Evolutionary conservation across 352 stramenopile species (phyloP).

Genomic region (Nannochloropsis limnetica): DNA sequence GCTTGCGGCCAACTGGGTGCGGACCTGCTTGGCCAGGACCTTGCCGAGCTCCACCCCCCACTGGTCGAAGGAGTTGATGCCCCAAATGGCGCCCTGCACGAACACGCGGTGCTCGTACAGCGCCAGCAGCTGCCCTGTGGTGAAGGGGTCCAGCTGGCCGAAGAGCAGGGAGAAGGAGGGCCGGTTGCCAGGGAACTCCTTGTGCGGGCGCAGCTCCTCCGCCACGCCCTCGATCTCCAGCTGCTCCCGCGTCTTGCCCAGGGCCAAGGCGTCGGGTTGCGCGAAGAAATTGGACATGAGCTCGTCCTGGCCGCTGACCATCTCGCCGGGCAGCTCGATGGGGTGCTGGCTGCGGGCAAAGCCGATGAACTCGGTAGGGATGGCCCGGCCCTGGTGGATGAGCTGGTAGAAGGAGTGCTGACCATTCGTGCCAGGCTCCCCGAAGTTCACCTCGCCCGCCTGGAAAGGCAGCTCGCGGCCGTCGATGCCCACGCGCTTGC

Average conservation of each 20-base stretch:
- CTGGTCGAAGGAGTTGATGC: slow-evolving; percentile 92
- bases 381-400: slow-evolving; percentile 80
- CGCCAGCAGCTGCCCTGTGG: slow-evolving; percentile 84
- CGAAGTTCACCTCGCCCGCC: slow-evolving; percentile 88
- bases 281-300: slow-evolving; percentile 99
- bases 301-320: slow-evolving; percentile 95
- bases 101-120: slow-evolving; percentile 97
- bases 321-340: slow-evolving; percentile 57
- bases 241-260: slow-evolving; percentile 86
- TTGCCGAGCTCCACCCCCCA: slow-evolving; percentile 97
- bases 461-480: slow-evolving; percentile 81
- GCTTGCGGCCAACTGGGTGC: slow-evolving; percentile 58
- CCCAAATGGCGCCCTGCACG: slow-evolving; percentile 85
- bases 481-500: slow-evolving; percentile 89
- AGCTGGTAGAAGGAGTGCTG: slow-evolving; percentile 99
- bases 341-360: slow-evolving; percentile 75
- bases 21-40: slow-evolving; percentile 88
- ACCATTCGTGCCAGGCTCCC: slow-evolving; percentile 92
- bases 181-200: slow-evolving; percentile 91
- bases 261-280: slow-evolving; percentile 91
- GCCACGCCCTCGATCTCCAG: slow-evolving; percentile 79
- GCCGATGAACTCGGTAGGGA: slow-evolving; percentile 96
- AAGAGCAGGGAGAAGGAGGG: slow-evolving; percentile 87
- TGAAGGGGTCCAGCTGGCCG: slow-evolving; percentile 79
- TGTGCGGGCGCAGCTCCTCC: slow-evolving; percentile 81